phyloP scores from a whole-genome alignment of 768 basidiomycete species.

The Mycena vitilis region DNA sequence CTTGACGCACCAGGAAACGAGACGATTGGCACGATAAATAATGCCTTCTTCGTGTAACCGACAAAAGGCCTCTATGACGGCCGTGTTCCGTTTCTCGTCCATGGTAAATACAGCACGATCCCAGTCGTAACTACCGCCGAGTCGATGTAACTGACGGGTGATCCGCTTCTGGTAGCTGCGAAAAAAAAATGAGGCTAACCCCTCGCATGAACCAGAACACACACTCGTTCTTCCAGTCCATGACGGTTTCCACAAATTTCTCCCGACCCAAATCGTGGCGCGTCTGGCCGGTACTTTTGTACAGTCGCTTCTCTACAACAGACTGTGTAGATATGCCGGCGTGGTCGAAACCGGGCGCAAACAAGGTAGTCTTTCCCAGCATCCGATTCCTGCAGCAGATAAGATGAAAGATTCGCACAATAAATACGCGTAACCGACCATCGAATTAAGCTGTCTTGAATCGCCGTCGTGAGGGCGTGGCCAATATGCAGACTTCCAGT shows the following conservation, averaged over 20 bases:
- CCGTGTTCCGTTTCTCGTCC: constrained; percentile 87
- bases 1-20: constrained; percentile 98
- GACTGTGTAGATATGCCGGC: constrained; percentile 98
- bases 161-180: constrained; percentile 92
- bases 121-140: constrained; percentile 97
- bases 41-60: constrained; percentile 90
- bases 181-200: constrained; percentile 2
- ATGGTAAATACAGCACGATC: constrained; percentile 95
- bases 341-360: constrained; percentile 96
- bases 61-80: constrained; percentile 93
- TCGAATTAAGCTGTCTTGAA: constrained; percentile 90
- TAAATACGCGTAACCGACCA: constrained; percentile 67
- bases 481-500: constrained; percentile 97
- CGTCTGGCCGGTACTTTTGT: constrained; percentile 83
- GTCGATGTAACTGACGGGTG: constrained; percentile 85
- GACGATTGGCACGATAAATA: constrained; percentile 93
- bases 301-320: constrained; percentile 93
- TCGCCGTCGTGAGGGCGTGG: constrained; percentile 90
- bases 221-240: constrained; percentile 97
- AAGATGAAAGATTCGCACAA: background rate
- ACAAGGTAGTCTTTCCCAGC: constrained; percentile 91
- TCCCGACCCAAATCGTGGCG: constrained; percentile 97
- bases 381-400: constrained; percentile 84
- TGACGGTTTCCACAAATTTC: constrained; percentile 88
- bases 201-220: constrained; percentile 44